Evolutionary conservation across 2,329 filamentous ascomycete species (phyloP).

Genomic region (Magnaporthiopsis rhizophila): DNA sequence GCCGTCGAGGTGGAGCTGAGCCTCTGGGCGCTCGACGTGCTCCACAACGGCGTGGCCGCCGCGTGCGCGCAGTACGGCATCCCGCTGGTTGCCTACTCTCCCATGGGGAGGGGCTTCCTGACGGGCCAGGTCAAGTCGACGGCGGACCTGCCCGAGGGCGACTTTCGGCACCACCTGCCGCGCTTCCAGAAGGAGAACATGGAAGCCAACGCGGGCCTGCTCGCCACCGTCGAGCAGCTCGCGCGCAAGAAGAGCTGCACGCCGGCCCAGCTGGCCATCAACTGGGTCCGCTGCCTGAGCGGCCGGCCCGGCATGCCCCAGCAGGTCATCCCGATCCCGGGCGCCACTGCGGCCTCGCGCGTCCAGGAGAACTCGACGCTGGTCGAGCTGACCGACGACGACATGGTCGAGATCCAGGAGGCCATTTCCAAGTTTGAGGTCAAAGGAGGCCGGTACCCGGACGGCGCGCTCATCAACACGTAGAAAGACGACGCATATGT

Average conservation of each 20-base stretch:
- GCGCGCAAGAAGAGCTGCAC: slow-evolving; percentile 39
- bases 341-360: slow-evolving; percentile 33
- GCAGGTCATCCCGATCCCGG: slow-evolving; percentile 41
- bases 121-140: slow-evolving; percentile 19
- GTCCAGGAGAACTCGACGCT: slow-evolving; percentile 18
- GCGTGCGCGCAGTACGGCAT: slow-evolving; percentile 44
- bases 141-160: slow-evolving; percentile 35
- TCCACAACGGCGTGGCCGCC: slow-evolving; percentile 42
- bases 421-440: slow-evolving; percentile 6
- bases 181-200: slow-evolving; percentile 43
- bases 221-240: slow-evolving; percentile 35
- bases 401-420: slow-evolving; percentile 9
- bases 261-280: slow-evolving; percentile 42
- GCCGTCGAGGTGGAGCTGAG: slow-evolving; percentile 48
- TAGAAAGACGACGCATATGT: neutral
- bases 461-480: slow-evolving; percentile 7
- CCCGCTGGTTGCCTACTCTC: slow-evolving; percentile 48
- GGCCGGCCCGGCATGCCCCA: slow-evolving; percentile 27
- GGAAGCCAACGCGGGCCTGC: slow-evolving; percentile 42
- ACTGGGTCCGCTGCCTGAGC: slow-evolving; percentile 37
- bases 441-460: slow-evolving; percentile 6
- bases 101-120: slow-evolving; percentile 46
- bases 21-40: slow-evolving; percentile 38
- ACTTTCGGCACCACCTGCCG: slow-evolving; percentile 21
- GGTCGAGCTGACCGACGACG: slow-evolving; percentile 10